A percentile compares a stretch with the other conserved stretches of the same genome.
Evolutionary conservation across 352 stramenopile genomes (phyloP).

Genomic region (Blastocystis sp.): DNA sequence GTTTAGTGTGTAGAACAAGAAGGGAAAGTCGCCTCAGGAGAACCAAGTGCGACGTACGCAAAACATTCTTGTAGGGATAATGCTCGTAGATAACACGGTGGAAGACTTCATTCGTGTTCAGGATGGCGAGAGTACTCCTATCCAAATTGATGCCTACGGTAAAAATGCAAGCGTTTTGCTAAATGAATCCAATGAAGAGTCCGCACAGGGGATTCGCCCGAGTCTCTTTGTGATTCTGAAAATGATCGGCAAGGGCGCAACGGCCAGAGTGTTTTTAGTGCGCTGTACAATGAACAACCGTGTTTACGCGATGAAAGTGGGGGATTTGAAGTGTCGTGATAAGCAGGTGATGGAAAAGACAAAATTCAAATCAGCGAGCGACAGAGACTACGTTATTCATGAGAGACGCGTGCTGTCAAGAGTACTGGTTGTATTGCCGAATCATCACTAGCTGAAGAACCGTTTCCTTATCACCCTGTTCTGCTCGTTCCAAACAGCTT

Average conservation of each 20-base stretch:
- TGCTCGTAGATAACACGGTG: slow-evolving; percentile 1
- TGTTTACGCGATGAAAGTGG: slow-evolving; percentile 90
- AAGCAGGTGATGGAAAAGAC: slow-evolving; percentile 87
- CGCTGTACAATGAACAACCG: slow-evolving; percentile 80
- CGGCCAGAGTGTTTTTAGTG: slow-evolving; percentile 91
- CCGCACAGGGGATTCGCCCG: neutral
- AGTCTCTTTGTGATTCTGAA: slow-evolving; percentile 90
- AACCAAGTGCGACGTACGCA: neutral
- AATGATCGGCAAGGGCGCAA: slow-evolving; percentile 88
- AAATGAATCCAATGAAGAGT: neutral
- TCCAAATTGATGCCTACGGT: slow-evolving; percentile 1
- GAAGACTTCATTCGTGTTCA: slow-evolving; percentile 28
- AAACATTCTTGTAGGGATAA: neutral
- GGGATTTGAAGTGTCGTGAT: neutral
- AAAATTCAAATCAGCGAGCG: slow-evolving; percentile 86
- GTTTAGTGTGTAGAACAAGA: slow-evolving; percentile 36
- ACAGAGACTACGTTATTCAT: slow-evolving; percentile 91
- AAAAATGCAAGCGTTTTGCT: neutral
- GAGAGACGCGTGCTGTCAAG: slow-evolving; percentile 89
- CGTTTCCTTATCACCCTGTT: slow-evolving; percentile 94
- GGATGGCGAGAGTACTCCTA: neutral
- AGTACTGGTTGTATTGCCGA: slow-evolving; percentile 74
- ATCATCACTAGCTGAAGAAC: slow-evolving; percentile 77
- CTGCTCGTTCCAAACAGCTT: slow-evolving; percentile 90
- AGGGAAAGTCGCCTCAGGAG: neutral